Percentiles rank a stretch among this genome's conserved stretches.
These are phyloP conservation scores for Rasamsonia emersonii DNA, from an alignment of 2,329 filamentous ascomycete genomes.

Conservation along the genomic window DNA sequence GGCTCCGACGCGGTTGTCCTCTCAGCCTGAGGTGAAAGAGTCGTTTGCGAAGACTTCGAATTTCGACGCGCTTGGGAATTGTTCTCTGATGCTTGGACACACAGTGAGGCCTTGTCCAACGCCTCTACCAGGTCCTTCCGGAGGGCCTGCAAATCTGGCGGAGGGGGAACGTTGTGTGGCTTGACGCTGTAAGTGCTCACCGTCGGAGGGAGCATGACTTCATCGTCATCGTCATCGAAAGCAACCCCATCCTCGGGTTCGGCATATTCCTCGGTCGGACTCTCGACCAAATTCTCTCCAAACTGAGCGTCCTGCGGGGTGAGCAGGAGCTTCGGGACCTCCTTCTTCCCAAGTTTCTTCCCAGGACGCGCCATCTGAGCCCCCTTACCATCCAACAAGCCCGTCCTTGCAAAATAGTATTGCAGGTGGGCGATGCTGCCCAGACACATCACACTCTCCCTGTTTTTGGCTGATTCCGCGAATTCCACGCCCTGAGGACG, in stretches of 20 bases:
- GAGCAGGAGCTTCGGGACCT: conserved; percentile 32
- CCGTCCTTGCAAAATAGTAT: conserved; percentile 95
- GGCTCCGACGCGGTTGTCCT: conserved; percentile 26
- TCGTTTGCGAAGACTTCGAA: conserved; percentile 19
- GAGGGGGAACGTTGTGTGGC: conserved; percentile 70
- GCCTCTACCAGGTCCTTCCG: conserved; percentile 60
- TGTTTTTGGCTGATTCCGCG: conserved; percentile 76
- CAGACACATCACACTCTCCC: conserved; percentile 91
- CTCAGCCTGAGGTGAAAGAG: conserved; percentile 12
- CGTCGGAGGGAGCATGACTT: conserved; percentile 86
- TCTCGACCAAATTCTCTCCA: conserved; percentile 40
- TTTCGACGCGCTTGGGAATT: conserved; percentile 21
- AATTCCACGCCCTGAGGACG: conserved; percentile 82
- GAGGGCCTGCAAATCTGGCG: conserved; percentile 72
- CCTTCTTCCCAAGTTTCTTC: conserved; percentile 41
- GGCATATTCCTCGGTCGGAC: conserved; percentile 37
- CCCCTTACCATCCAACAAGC: conserved; percentile 85
- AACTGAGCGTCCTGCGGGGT: conserved; percentile 29
- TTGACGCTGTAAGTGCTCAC: conserved; percentile 90
- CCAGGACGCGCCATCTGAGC: conserved; percentile 71
- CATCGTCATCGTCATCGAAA: conserved; percentile 50
- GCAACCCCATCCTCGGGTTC: conserved; percentile 36
- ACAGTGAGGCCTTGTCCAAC: conserved; percentile 60
- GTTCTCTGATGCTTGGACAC: conserved; percentile 45
- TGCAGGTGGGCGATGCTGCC: conserved; percentile 96